Percentiles rank a stretch among this genome's conserved stretches.
These are phyloP conservation scores for Hysterangium stoloniferum DNA, from an alignment of 768 basidiomycete species.

Conservation along the genomic window DNA sequence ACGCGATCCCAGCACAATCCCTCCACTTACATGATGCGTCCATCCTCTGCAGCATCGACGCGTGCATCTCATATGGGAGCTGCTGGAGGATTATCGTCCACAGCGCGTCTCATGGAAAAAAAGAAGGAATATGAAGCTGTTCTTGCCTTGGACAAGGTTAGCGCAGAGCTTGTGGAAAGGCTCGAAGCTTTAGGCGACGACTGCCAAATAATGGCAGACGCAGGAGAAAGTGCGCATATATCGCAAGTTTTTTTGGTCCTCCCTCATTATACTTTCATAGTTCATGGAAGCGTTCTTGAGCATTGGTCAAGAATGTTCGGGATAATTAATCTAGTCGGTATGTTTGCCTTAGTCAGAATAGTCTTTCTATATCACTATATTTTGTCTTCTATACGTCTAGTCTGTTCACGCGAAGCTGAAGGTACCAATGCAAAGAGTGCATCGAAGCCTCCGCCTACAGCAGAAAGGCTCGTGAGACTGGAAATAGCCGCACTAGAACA, in stretches of 20 bases:
- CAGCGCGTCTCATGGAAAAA: constrained; percentile 54
- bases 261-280: constrained; percentile 1
- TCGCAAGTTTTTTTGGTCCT: not conserved
- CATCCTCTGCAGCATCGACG: constrained; percentile 9
- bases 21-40: constrained; percentile 8
- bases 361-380: not conserved
- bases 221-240: constrained; percentile 48
- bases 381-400: constrained; percentile 1
- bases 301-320: constrained; percentile 59
- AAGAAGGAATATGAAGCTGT: constrained; percentile 78
- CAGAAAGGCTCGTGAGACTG: constrained; percentile 9
- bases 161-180: constrained; percentile 53
- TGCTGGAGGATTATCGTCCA: constrained; percentile 4
- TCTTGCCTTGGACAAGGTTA: constrained; percentile 59
- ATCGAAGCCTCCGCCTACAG: not conserved
- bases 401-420: not conserved
- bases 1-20: not conserved
- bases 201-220: constrained; percentile 70
- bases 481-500: constrained; percentile 10
- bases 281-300: constrained; percentile 9
- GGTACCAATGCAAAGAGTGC: not conserved
- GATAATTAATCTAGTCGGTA: constrained; percentile 62
- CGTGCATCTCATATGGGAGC: constrained; percentile 11
- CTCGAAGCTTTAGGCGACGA: constrained; percentile 64
- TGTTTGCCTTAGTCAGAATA: constrained; percentile 20